Conservation (phyloP, 768 basidiomycete genomes). For the Psilocybe sp. region DNA sequence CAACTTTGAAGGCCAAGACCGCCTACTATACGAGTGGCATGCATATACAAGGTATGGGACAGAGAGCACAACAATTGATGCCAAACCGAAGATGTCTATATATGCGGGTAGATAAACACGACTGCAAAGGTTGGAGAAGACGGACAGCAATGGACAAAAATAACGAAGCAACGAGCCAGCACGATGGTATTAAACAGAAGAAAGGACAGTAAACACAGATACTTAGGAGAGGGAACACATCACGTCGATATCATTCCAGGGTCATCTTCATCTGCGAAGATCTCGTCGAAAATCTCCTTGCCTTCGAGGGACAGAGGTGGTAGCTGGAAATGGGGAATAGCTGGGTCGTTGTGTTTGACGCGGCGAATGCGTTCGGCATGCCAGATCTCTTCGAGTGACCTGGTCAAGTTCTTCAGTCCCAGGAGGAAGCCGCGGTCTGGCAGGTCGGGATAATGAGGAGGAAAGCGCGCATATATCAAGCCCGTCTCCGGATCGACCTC, state of each 20-base stretch:
- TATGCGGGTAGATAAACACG: slow-evolving; percentile 10
- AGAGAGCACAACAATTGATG: slow-evolving; percentile 1
- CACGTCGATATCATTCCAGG: slow-evolving; percentile 76
- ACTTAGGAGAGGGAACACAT: slow-evolving; percentile 8
- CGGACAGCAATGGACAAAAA: slow-evolving; percentile 8
- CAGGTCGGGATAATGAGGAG: slow-evolving; percentile 84
- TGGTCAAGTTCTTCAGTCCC: slow-evolving; percentile 80
- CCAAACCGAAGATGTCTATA: slow-evolving; percentile 15
- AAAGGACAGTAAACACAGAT: slow-evolving; percentile 8
- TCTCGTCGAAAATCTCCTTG: slow-evolving; percentile 76
- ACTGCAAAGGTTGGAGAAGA: slow-evolving; percentile 9
- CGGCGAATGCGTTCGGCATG: slow-evolving; percentile 76
- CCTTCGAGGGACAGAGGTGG: slow-evolving; percentile 67
- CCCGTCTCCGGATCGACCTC: slow-evolving; percentile 83
- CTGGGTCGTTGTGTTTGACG: slow-evolving; percentile 64
- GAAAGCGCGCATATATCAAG: slow-evolving; percentile 87
- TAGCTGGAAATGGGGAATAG: slow-evolving; percentile 44
- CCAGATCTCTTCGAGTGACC: slow-evolving; percentile 82
- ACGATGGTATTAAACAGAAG: slow-evolving; percentile 12
- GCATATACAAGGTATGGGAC: neutral
- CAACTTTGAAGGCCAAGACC: no score
- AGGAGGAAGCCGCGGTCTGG: slow-evolving; percentile 94
- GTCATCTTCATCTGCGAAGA: slow-evolving; percentile 67
- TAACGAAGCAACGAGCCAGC: neutral
- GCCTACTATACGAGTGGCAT: no score